phyloP scores from a whole-genome alignment of 768 basidiomycete species.

The Termitomyces sp. region DNA sequence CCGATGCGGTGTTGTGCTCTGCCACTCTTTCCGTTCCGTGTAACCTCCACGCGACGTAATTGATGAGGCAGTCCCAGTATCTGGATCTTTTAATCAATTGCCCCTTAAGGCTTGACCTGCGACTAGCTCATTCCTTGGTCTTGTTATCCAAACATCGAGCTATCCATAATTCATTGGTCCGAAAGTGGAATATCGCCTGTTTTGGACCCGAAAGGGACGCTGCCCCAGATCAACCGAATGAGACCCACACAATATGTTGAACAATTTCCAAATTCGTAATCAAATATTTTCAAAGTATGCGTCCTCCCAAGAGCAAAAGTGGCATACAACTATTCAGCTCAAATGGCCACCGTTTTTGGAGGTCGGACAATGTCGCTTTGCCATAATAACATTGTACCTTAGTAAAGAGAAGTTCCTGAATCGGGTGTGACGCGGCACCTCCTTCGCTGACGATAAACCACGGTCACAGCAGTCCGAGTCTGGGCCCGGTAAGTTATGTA shows the following conservation, averaged over 20 bases:
- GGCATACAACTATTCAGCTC: neutral
- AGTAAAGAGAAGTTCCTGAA: neutral
- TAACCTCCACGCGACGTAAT: slow-evolving; percentile 9
- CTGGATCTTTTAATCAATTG: neutral
- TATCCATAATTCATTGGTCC: neutral
- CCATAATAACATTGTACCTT: neutral
- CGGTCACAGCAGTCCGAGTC: too few relatives aligned
- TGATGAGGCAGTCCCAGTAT: neutral
- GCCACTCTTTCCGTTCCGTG: slow-evolving; percentile 7
- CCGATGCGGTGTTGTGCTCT: slow-evolving; percentile 6
- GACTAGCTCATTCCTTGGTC: neutral
- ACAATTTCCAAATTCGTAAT: neutral
- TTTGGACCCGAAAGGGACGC: neutral
- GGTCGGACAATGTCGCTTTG: neutral
- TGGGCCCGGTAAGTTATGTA: too few relatives aligned
- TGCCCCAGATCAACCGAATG: neutral
- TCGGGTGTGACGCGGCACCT: neutral
- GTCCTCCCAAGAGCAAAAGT: neutral
- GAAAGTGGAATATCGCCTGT: neutral
- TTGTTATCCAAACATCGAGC: neutral
- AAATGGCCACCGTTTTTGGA: neutral
- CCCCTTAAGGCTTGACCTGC: slow-evolving; percentile 3
- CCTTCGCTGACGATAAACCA: neutral
- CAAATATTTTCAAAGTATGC: neutral
- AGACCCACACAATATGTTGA: neutral